phyloP scores from a whole-genome alignment of 2,329 filamentous ascomycete genomes.

The Rhinocladiella mackenziei region DNA sequence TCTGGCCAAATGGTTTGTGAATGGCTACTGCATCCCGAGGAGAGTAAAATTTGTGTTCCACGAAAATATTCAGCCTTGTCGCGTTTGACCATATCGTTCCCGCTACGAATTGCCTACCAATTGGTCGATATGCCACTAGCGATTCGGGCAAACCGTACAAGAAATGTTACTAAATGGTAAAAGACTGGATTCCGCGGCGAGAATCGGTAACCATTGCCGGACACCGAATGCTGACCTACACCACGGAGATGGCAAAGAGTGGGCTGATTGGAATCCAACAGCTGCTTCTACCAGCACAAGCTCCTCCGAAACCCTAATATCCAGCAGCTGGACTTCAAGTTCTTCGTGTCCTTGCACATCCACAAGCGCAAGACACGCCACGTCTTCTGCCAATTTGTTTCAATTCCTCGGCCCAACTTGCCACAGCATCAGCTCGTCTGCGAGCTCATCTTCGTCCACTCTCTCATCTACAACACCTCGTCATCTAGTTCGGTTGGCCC shows the following conservation, averaged over 20 bases:
- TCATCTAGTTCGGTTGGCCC: background rate
- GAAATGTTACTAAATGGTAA: background rate
- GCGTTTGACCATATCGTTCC: too few relatives aligned
- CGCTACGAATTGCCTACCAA: too few relatives aligned
- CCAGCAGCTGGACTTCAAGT: constrained; percentile 1
- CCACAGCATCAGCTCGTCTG: background rate
- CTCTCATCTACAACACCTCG: background rate
- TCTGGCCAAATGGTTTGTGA: too few relatives aligned
- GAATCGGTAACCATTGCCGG: constrained; percentile 13
- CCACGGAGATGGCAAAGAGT: constrained; percentile 5
- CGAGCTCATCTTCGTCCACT: constrained; percentile 1
- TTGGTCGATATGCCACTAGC: background rate
- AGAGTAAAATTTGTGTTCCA: too few relatives aligned
- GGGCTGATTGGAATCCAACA: constrained; percentile 9
- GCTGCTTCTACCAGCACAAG: background rate
- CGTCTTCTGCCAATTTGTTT: too few relatives aligned
- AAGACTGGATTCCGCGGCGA: background rate
- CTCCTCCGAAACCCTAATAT: background rate
- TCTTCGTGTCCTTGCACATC: background rate
- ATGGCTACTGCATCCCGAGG: too few relatives aligned
- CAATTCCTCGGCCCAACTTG: too few relatives aligned
- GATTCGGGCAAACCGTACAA: too few relatives aligned
- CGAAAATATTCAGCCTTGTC: too few relatives aligned
- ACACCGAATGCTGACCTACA: constrained; percentile 3
- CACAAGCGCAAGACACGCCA: too few relatives aligned